A percentile compares a stretch with the other conserved stretches of the same genome.
Evolutionary conservation across 768 basidiomycete species (phyloP).

Genomic region (Astraeus odoratus): DNA sequence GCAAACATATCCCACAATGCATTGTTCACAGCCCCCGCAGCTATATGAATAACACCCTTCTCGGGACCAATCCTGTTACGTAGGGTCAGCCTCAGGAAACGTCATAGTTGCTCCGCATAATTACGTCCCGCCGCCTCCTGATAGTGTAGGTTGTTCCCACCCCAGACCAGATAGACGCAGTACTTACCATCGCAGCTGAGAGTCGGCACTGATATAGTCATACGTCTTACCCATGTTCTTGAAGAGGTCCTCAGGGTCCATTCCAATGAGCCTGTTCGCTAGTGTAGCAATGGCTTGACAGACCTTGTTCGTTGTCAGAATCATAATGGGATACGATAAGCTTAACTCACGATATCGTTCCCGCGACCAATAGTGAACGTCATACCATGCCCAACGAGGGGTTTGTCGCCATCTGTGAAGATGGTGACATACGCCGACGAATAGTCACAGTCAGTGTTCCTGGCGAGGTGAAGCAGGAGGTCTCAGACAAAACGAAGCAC

Average conservation of each 20-base stretch:
- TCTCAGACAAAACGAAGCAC: not conserved
- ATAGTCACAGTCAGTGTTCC: slow-evolving; percentile 96
- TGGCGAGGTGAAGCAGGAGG: slow-evolving; percentile 20
- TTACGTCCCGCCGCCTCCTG: not conserved
- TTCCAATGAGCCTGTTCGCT: slow-evolving; percentile 75
- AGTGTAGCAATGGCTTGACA: slow-evolving; percentile 77
- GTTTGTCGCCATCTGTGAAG: slow-evolving; percentile 52
- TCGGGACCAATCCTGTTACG: slow-evolving; percentile 78
- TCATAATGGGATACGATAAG: not conserved
- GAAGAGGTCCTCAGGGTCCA: slow-evolving; percentile 76
- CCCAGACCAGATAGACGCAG: not conserved
- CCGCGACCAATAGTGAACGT: slow-evolving; percentile 93
- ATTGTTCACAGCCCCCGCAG: slow-evolving; percentile 83
- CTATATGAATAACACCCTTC: slow-evolving; percentile 92
- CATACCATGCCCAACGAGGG: slow-evolving; percentile 86
- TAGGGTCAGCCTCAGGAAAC: not conserved
- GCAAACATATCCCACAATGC: slow-evolving; percentile 95
- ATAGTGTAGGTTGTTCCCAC: not conserved
- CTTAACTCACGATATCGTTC: slow-evolving; percentile 74
- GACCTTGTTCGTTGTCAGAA: slow-evolving; percentile 34
- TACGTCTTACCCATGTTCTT: slow-evolving; percentile 87
- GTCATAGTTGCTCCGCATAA: not conserved
- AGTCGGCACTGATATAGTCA: slow-evolving; percentile 81
- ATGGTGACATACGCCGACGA: slow-evolving; percentile 87
- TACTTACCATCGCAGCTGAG: slow-evolving; percentile 82